phyloP scores from a whole-genome alignment of 495 filamentous ascomycete genomes.

The Penicillium tannophilum region DNA sequence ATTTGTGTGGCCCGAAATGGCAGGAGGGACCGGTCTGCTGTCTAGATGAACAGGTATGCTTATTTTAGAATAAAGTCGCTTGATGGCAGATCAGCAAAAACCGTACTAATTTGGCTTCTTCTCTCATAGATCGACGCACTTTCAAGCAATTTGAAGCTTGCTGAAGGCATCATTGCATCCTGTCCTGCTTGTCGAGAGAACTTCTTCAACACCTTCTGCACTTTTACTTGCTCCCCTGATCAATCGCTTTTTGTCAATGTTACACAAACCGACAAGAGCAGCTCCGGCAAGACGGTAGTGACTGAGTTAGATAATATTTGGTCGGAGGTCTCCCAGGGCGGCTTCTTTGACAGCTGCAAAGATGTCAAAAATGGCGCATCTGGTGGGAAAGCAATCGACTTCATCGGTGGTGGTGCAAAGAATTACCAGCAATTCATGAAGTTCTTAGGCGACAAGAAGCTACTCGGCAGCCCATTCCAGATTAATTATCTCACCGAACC shows the following conservation, averaged over 20 bases:
- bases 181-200: conserved; percentile 97
- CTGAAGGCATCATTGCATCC: conserved; percentile 81
- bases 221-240: conserved; percentile 95
- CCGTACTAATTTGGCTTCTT: neutral
- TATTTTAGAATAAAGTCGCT: neutral
- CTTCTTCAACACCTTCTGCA: conserved; percentile 97
- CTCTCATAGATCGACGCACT: conserved; percentile 69
- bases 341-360: conserved; percentile 96
- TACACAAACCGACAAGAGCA: conserved; percentile 67
- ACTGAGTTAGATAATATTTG: conserved; percentile 91
- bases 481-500: conserved; percentile 82
- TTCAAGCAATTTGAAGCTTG: conserved; percentile 78
- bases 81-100: neutral
- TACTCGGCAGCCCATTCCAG: conserved; percentile 91
- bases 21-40: conserved; percentile 81
- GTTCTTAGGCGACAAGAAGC: conserved; percentile 90
- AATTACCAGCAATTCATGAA: conserved; percentile 81
- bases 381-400: conserved; percentile 86
- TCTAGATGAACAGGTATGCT: conserved; percentile 71
- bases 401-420: conserved; percentile 94
- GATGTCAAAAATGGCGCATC: conserved; percentile 97
- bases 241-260: conserved; percentile 96
- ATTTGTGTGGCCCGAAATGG: conserved; percentile 87
- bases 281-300: conserved; percentile 69
- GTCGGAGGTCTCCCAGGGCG: conserved; percentile 79